Base-by-base conservation (phyloP, 352 stramenopile species). In the Phytophthora sansomeana region DNA sequence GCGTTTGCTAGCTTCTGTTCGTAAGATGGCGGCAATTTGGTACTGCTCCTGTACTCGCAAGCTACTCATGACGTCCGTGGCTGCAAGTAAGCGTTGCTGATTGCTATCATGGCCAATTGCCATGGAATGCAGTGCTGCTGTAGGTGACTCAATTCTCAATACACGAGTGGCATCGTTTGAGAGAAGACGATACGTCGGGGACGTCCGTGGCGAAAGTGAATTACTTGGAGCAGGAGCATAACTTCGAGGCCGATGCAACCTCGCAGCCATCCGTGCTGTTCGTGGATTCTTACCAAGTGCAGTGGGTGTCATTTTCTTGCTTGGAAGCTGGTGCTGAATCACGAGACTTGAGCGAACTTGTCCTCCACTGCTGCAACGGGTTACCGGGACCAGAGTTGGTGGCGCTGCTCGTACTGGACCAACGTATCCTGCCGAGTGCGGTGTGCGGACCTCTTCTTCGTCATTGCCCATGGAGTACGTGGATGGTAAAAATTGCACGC, bases 311-410 rank as follows among this genome's bases (percentile, higher is more conserved):
- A 30, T 28, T 2, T 39, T 30, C 6, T 71, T 39, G 26, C 58
- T 76, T 17, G 56, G 55, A 8, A 83, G 58, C 16, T 85, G 74
- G 49, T 90, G 81, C 55, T 90, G 81, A 41, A 90, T 90, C 10
- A 90, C 75, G 30, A 90, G 68, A 41, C 78, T 87, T 17, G 77
- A 86, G 4, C 47, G 60, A 21, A 36, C 60, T 30, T 64, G 55
- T 9, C n/a, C 29, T 35, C 36, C 46, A 26, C 11, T 49, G 33
- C 21, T 29, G 19, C 66, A 54, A 39, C 46, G 43, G 60, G 30
- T 24, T 44, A 2, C 38, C 21, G 38, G 38, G 38, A 44, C 38
- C 6, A 44, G n/a, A 4, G 38, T 17, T 44, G 36, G 7, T 49
- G 56, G 26, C 13, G 53, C 6, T 42, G 63, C 6, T 64, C 50